Evolutionary conservation across 495 filamentous ascomycete genomes (phyloP).

Genomic region (Aspergillus conjunctus): DNA sequence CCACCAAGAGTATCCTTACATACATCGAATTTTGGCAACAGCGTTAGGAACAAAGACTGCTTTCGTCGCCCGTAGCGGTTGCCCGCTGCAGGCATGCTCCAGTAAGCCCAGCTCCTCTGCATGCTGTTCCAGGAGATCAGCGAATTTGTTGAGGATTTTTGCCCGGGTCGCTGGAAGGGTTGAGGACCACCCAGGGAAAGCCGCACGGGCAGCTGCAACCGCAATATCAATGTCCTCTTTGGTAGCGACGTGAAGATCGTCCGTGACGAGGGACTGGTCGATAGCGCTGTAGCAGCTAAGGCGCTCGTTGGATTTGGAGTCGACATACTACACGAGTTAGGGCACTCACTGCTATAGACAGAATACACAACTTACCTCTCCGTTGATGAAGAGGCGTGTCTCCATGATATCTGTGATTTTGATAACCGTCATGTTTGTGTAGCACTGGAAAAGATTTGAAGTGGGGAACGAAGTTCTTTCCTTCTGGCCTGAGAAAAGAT

Average conservation of each 20-base stretch:
- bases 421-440: not conserved
- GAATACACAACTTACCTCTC: not conserved
- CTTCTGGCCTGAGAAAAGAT: not conserved
- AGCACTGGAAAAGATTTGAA: not conserved
- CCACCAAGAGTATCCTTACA: not conserved
- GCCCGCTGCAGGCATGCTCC: not conserved
- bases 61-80: not conserved
- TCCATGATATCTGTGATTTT: not conserved
- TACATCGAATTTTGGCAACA: not conserved
- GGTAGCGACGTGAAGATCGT: not conserved
- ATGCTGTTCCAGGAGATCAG: not conserved
- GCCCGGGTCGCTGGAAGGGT: not conserved
- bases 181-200: not conserved
- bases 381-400: not conserved
- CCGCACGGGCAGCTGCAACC: not conserved
- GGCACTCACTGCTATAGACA: too few species aligned
- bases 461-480: not conserved
- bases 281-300: not conserved
- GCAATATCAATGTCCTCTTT: constrained; percentile 1
- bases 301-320: not conserved
- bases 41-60: not conserved
- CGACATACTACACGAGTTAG: not conserved
- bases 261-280: not conserved
- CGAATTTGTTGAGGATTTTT: not conserved
- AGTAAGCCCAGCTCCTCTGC: not conserved